Conservation (phyloP, 345 rosid genomes). For the Lumnitzera racemosa region DNA sequence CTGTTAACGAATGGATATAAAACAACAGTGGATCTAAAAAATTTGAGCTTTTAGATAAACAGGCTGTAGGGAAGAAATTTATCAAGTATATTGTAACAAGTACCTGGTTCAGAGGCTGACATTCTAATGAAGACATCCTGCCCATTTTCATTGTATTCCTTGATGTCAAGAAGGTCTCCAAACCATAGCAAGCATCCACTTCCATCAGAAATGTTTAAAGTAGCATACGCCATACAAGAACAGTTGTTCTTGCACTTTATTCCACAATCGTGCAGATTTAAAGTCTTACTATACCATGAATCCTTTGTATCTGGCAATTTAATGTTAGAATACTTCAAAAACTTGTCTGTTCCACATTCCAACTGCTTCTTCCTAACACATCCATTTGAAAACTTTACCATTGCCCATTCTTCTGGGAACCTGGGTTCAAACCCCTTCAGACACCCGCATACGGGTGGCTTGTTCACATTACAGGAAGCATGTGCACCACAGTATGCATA, state of each 20-base stretch:
- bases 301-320: slow-evolving; percentile 39
- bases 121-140: slow-evolving; percentile 16
- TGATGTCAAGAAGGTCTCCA: slow-evolving; percentile 5
- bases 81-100: no score
- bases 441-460: slow-evolving; percentile 30
- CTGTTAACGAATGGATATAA: no score
- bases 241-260: slow-evolving; percentile 30
- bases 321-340: slow-evolving; percentile 10
- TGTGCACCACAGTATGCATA: slow-evolving; percentile 33
- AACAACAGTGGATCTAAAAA: no score
- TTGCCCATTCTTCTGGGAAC: slow-evolving; percentile 24
- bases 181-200: slow-evolving; percentile 15
- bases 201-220: slow-evolving; percentile 26
- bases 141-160: slow-evolving; percentile 9
- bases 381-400: slow-evolving; percentile 29
- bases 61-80: no score
- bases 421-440: slow-evolving; percentile 36
- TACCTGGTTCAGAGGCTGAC: not conserved
- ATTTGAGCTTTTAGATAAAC: no score
- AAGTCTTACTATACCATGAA: slow-evolving; percentile 18
- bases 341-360: slow-evolving; percentile 33
- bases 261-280: slow-evolving; percentile 29
- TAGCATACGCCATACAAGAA: slow-evolving; percentile 45
- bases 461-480: slow-evolving; percentile 29
- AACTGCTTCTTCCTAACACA: slow-evolving; percentile 30